Evolutionary conservation across 2,329 filamentous ascomycete genomes (phyloP).

Genomic region (Alternaria gaisen): DNA sequence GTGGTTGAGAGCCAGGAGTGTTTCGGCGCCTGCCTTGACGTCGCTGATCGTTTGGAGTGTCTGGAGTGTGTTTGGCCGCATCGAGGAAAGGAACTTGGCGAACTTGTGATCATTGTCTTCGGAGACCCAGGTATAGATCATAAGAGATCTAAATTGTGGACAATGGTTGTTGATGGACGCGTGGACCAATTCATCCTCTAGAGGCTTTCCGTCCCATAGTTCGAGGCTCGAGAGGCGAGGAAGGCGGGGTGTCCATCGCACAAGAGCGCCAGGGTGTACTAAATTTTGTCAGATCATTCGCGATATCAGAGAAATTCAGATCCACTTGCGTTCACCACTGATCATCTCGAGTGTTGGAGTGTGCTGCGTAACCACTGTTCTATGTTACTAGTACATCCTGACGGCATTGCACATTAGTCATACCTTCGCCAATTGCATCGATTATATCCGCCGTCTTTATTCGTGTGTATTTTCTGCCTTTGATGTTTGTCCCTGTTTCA

Average conservation of each 20-base stretch:
- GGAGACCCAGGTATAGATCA: slow-evolving; percentile 63
- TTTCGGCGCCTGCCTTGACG: slow-evolving; percentile 63
- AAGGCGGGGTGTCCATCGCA: slow-evolving; percentile 67
- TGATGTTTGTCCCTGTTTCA: slow-evolving; percentile 31
- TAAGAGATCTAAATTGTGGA: slow-evolving; percentile 68
- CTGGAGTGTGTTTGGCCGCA: slow-evolving; percentile 66
- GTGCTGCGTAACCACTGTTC: slow-evolving; percentile 56
- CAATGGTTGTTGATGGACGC: slow-evolving; percentile 66
- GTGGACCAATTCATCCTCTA: slow-evolving; percentile 64
- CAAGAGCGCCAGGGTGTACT: slow-evolving; percentile 63
- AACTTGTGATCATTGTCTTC: slow-evolving; percentile 65
- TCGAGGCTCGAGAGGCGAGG: slow-evolving; percentile 67
- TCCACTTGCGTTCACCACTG: slow-evolving; percentile 59
- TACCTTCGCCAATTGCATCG: slow-evolving; percentile 60
- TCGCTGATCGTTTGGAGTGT: slow-evolving; percentile 67
- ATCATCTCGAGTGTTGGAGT: slow-evolving; percentile 67
- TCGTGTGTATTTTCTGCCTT: slow-evolving; percentile 42
- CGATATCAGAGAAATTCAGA: background rate
- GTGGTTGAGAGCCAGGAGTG: slow-evolving; percentile 62
- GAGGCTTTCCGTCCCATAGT: slow-evolving; percentile 67
- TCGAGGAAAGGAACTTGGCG: slow-evolving; percentile 65
- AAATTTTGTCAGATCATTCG: slow-evolving; percentile 16
- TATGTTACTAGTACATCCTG: slow-evolving; percentile 21
- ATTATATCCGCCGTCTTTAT: slow-evolving; percentile 56
- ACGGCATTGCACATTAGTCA: slow-evolving; percentile 9